phyloP scores from a whole-genome alignment of 2,329 filamentous ascomycete genomes.

The Talaromyces albobiverticillius region DNA sequence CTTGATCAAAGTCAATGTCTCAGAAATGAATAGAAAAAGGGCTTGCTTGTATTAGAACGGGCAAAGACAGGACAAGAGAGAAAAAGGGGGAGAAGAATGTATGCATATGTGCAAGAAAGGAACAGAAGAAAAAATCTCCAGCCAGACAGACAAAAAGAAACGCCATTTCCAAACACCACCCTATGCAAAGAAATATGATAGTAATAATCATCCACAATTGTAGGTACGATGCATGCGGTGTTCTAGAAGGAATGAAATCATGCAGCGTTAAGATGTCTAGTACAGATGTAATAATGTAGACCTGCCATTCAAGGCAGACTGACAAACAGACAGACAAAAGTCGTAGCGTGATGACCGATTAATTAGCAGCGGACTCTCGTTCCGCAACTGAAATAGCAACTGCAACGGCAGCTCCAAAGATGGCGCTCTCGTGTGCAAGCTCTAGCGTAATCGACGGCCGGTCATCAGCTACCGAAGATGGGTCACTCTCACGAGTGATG shows the following conservation, averaged over 20 bases:
- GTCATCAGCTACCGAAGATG: constrained; percentile 11
- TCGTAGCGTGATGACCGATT: too few species aligned
- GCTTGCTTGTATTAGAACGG: constrained; percentile 1
- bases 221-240: not conserved
- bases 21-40: constrained; percentile 11
- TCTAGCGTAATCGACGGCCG: constrained; percentile 37
- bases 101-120: constrained; percentile 11
- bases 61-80: not conserved
- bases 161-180: constrained; percentile 10
- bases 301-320: not conserved
- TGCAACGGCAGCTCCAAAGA: constrained; percentile 47
- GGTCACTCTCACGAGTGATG: constrained; percentile 31
- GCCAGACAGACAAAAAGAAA: constrained; percentile 1
- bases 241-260: not conserved
- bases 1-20: constrained; percentile 1
- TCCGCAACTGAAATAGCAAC: constrained; percentile 43
- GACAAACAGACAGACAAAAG: not conserved
- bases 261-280: not conserved
- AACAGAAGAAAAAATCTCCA: not conserved
- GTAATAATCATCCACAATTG: constrained; percentile 12
- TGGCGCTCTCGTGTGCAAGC: constrained; percentile 42
- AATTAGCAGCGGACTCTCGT: constrained; percentile 12
- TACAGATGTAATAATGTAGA: not conserved
- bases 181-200: constrained; percentile 14
- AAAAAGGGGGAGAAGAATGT: constrained; percentile 11